Evolutionary conservation across 2,329 filamentous ascomycete genomes (phyloP), one percentile per base, ranked within the genome.

Genomic region (Biscogniauxia mediterranea): DNA sequence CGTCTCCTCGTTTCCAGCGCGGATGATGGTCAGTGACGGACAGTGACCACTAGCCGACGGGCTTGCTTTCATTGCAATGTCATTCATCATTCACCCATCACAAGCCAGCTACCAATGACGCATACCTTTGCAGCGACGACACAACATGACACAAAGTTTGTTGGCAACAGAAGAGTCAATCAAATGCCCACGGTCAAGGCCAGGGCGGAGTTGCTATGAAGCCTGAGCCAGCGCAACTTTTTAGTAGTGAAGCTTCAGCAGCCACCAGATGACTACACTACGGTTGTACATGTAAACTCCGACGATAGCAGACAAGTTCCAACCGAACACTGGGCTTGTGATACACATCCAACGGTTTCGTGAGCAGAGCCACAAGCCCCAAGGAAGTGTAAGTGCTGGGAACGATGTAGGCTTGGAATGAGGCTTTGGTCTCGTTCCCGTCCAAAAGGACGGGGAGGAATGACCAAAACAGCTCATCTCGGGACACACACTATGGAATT

Each of bases 1-100:
- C 58, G 58, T 57, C 61, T 56, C 57, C 21, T 57, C 54, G 52
- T 61, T 65, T 62, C 60, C 38, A 58, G 64, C 56, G 38, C 38
- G 38, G 38, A 46, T 46, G 38, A n/a, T 46, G 38, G 38, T n/a
- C 38, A 46, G 15, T n/a, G 38, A 46, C 38, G 38, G 38, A 13
- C 38, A n/a, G 38, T n/a, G 38, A 46, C 38, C 38, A 46, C 54
- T 60, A 62, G 57, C 61, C 63, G 32, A 23, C 55, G 9, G n/a
- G 23, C 21, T 23, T 46, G 20, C 25, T 7, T 57, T 57, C 21
- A 52, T 23, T n/a, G 38, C 54, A 52, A 19, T 52, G 21, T 19
- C 21, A 59, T 61, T 59, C 32, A 49, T 52, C 26, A 52, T 56
- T 23, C 54, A 26, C 38, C 32, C 54, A n/a, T 55, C 54, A 55